Base-by-base conservation (phyloP, 2,329 filamentous ascomycete species). In the Grosmannia penicillata region DNA sequence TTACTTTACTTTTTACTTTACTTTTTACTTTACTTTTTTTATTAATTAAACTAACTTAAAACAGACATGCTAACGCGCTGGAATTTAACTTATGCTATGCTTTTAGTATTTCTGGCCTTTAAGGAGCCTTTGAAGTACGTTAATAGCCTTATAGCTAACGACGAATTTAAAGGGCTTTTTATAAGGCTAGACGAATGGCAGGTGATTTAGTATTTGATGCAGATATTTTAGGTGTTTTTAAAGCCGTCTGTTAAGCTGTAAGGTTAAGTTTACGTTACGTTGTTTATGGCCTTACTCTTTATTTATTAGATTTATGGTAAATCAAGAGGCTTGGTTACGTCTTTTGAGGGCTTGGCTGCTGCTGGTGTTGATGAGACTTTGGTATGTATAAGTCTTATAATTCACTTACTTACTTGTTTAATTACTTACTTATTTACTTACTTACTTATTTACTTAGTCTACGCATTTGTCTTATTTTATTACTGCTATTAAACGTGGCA, bases 271-370 rank as follows among this genome's bases (percentile, higher is more conserved):
- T 32, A 23, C 15, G 19, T 18, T 19, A 22, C 25, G 14, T 31
- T 38, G 14, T 30, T 30, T 39, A 41, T 40, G 13, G 6, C 10
- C 13, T 32, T 32, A 21, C 17, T 33, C 29, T n/a, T 37, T 23
- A 29, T 23, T 31, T 18, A 31, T 11, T 21, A 38, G 8, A 33
- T 26, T 26, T 30, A 35, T 42, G 33, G 34, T 36, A 29, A 35
- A 35, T 26, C 35, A 34, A 18, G 30, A 36, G 28, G 34, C 34
- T 38, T 41, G 33, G 37, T 36, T 29, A 21, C 22, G 26, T 26
- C 33, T 39, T 15, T 25, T 25, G 28, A 23, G 17, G 30, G 15
- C 39, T 38, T 36, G 28, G 36, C 29, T 33, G 33, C 19, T 38
- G 27, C 13, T 31, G 21, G 19, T 33, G 25, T 34, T 34, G 15